phyloP scores from a whole-genome alignment of 441 rosid species.

The Brassica hybrid region DNA sequence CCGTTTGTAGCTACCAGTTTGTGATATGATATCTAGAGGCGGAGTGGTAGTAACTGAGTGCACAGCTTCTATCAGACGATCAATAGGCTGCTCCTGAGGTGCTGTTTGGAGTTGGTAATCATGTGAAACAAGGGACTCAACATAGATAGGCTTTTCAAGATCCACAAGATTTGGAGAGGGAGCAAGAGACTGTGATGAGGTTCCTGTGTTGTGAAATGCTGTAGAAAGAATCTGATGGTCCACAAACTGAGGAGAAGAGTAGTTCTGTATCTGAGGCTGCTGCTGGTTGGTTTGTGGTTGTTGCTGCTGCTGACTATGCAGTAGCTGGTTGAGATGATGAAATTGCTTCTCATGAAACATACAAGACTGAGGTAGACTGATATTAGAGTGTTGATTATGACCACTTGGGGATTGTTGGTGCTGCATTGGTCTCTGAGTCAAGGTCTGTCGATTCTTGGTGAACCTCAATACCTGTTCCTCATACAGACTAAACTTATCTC shows the following conservation, averaged over 20 bases:
- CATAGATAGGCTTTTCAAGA: conserved; percentile 28
- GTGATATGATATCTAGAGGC: conserved; percentile 1
- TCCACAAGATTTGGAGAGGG: conserved; percentile 35
- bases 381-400: conserved; percentile 42
- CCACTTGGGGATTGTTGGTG: conserved; percentile 48
- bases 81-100: conserved; percentile 40
- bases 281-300: conserved; percentile 49
- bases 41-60: neutral
- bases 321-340: conserved; percentile 43
- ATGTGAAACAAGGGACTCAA: conserved; percentile 27
- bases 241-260: conserved; percentile 40
- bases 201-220: conserved; percentile 33
- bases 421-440: conserved; percentile 52
- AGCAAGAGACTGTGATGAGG: conserved; percentile 27
- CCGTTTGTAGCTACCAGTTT: conserved; percentile 5
- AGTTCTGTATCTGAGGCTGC: conserved; percentile 36
- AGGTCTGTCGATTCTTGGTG: conserved; percentile 40
- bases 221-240: conserved; percentile 36
- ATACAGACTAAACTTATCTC: conserved; percentile 52
- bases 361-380: conserved; percentile 52
- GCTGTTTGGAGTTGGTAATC: neutral
- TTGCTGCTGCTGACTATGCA: conserved; percentile 48
- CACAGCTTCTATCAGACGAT: conserved; percentile 49
- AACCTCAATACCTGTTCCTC: conserved; percentile 58
- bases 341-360: conserved; percentile 20